Percentiles rank a stretch among this genome's conserved stretches.
Conservation (phyloP, 2,329 filamentous ascomycete genomes). For the Didymella exigua region DNA sequence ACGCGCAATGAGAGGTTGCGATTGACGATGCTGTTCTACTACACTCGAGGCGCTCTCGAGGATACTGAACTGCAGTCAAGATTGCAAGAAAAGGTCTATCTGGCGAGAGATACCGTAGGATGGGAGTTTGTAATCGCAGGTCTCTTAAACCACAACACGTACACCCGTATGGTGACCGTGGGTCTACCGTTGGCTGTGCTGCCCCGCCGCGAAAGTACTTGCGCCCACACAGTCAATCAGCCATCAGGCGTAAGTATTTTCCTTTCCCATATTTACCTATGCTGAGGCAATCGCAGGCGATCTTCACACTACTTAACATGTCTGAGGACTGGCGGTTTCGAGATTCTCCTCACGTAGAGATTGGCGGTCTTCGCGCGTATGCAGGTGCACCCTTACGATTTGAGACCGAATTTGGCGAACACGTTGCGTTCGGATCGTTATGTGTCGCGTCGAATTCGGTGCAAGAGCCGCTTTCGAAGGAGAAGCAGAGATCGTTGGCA, state of each 20-base stretch:
- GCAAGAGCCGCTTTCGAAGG: constrained; percentile 39
- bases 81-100: constrained; percentile 51
- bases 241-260: constrained; percentile 34
- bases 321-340: constrained; percentile 54
- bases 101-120: constrained; percentile 51
- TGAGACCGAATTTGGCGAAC: constrained; percentile 49
- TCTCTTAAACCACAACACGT: constrained; percentile 52
- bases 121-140: constrained; percentile 57
- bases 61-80: constrained; percentile 51
- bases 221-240: constrained; percentile 53
- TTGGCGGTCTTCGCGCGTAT: constrained; percentile 50
- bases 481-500: constrained; percentile 43
- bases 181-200: constrained; percentile 52
- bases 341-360: constrained; percentile 50
- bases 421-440: constrained; percentile 51
- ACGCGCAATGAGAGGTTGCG: constrained; percentile 47
- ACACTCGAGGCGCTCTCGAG: constrained; percentile 49
- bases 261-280: neutral
- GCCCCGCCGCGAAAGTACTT: constrained; percentile 54
- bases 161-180: constrained; percentile 51
- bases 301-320: constrained; percentile 53
- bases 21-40: constrained; percentile 53
- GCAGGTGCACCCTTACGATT: constrained; percentile 51
- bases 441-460: constrained; percentile 51
- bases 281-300: constrained; percentile 28